Base-by-base conservation (phyloP, 2,329 filamentous ascomycete genomes). In the Phyllosticta citrichinensis region DNA sequence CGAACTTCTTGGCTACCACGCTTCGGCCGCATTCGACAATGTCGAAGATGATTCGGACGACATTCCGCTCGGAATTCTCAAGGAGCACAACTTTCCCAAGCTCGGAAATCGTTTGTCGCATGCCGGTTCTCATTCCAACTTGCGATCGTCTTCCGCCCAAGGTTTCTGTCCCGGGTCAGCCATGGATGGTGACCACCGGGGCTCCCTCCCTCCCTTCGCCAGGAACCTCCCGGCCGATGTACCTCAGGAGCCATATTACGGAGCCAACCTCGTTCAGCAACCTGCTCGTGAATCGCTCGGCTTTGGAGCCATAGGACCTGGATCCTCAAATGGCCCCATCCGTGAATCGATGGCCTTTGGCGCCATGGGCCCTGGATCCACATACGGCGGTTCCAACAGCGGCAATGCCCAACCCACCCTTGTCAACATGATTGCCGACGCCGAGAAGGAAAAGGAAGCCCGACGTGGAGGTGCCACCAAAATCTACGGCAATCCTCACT, bases 361-460 rank as follows among this genome's bases (percentile, higher is more conserved):
- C 5, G 52, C 52, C 25, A 62, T 57, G 54, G 69, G 70, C 20
- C 68, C 71, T 55, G 67, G 63, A 35, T 74, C 72, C 14, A 66
- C 72, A 6, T 68, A 69, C 27, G 71, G 70, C n/a, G 72, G 71
- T 52, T 67, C 69, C 6, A 63, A 66, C 24, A 63, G 60, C 33
- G 62, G 62, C n/a, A 71, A 72, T 6, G 68, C 69, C 19, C 68
- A 69, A 52, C 69, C 70, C 6, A 73, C 71, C 5, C 64, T 74
- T 11, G 70, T 74, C 19, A 71, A 72, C 52, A 71, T 73, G 59
- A 74, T 74, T 25, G 61, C 71, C 70, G 62, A 71, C 69, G 69
- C 67, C 66, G 35, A 72, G 72, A 58, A 70, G 68, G 67, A 65
- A 65, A 17, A 74, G 71, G 64, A 69, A 19, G 55, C 59, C 22